These are phyloP conservation scores for Plasmodium vinckei DNA, from an alignment of 169 alveolate species.

Conservation along the genomic window DNA sequence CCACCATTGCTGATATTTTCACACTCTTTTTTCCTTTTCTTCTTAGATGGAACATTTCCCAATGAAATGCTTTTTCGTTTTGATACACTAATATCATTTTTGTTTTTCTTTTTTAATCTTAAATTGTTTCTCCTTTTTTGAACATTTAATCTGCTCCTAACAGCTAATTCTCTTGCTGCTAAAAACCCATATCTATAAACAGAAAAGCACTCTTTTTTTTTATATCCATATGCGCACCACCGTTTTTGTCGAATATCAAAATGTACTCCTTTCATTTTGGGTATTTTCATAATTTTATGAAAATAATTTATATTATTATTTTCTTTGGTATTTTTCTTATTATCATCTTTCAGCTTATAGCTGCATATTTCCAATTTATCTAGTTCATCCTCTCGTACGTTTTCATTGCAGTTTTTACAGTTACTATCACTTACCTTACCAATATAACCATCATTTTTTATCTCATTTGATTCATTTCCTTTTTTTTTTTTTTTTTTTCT, in stretches of 20 bases:
- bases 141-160: conserved; percentile 54
- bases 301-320: conserved; percentile 26
- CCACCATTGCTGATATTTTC: background rate
- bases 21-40: background rate
- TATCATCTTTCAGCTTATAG: conserved; percentile 2
- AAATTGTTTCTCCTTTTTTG: conserved; percentile 59
- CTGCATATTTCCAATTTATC: conserved; percentile 1
- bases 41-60: background rate
- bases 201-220: conserved; percentile 73
- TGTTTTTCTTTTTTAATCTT: conserved; percentile 23
- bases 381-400: background rate
- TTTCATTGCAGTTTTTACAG: background rate
- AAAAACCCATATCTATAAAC: conserved; percentile 73
- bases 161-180: conserved; percentile 74
- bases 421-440: background rate
- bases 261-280: conserved; percentile 76
- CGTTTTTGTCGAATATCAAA: conserved; percentile 72
- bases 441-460: too few species aligned
- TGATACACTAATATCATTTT: background rate
- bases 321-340: conserved; percentile 3
- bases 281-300: conserved; percentile 53
- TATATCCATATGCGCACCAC: conserved; percentile 77
- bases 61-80: background rate
- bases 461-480: too few species aligned
- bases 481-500: too few species aligned